Evolutionary conservation across 2,329 filamentous ascomycete genomes (phyloP).

Genomic region (Beauveria pseudobassiana): DNA sequence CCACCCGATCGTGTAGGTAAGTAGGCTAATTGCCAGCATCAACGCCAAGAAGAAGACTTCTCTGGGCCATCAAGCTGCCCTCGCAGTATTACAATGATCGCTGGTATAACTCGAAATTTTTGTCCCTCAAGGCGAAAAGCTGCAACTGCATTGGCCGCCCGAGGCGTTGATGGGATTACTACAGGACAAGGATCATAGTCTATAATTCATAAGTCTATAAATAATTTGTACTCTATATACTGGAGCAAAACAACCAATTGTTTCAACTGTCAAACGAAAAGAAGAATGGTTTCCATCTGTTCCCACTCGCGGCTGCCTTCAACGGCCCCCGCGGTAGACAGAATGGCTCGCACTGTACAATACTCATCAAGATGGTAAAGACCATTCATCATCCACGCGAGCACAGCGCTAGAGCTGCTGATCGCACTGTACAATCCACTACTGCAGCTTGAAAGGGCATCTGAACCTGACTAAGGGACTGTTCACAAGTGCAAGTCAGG

Average conservation of each 20-base stretch:
- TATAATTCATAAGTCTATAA: background rate
- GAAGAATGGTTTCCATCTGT: background rate
- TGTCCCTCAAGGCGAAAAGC: background rate
- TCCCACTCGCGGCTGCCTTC: background rate
- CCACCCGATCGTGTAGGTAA: background rate
- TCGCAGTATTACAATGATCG: no score
- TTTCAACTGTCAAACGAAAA: background rate
- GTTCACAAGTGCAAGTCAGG: background rate
- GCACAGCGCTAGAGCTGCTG: background rate
- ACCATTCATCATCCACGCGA: background rate
- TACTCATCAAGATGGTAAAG: background rate
- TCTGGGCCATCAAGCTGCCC: no score
- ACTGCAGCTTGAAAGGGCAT: background rate
- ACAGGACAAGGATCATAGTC: background rate
- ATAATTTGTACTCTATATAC: background rate
- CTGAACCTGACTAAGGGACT: background rate
- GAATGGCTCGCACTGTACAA: background rate
- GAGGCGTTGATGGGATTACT: background rate
- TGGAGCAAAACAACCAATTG: background rate
- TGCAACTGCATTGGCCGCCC: background rate
- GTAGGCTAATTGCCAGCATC: background rate
- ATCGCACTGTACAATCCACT: constrained; percentile 9
- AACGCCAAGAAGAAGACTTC: background rate
- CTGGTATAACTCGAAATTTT: background rate
- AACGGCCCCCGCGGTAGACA: background rate